Evolutionary conservation across 2,329 filamentous ascomycete genomes (phyloP).

Genomic region (Orbilia ellipsospora): DNA sequence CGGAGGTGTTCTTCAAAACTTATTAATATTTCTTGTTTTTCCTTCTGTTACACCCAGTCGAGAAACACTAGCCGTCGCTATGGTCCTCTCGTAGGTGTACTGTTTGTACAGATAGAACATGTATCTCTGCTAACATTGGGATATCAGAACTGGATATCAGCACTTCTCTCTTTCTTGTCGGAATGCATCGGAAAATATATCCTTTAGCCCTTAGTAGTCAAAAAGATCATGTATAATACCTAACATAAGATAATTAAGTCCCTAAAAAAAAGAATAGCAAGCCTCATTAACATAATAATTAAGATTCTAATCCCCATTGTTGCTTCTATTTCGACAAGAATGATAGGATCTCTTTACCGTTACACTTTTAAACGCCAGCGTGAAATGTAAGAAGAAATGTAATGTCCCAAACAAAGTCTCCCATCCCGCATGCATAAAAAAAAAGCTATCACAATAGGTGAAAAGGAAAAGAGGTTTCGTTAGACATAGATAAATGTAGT

Average conservation of each 20-base stretch:
- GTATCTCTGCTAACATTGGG: too few relatives aligned
- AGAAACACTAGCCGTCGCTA: too few relatives aligned
- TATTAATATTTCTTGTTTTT: too few relatives aligned
- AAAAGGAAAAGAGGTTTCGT: conserved; percentile 8
- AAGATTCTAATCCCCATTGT: background rate
- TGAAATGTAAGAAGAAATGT: conserved; percentile 12
- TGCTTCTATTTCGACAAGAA: conserved; percentile 35
- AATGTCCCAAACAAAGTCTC: conserved; percentile 12
- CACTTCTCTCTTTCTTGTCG: too few relatives aligned
- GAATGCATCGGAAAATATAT: too few relatives aligned
- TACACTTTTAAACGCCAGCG: conserved; percentile 49
- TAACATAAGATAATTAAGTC: background rate
- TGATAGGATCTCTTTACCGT: conserved; percentile 1
- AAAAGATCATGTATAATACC: background rate
- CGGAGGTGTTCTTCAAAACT: too few relatives aligned
- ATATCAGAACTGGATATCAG: too few relatives aligned
- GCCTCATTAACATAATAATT: conserved; percentile 26
- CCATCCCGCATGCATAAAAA: conserved; percentile 14
- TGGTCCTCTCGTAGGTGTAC: too few relatives aligned
- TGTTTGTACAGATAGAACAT: too few relatives aligned
- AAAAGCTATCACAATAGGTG: too few relatives aligned
- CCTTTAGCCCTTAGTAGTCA: too few relatives aligned
- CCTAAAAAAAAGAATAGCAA: background rate
- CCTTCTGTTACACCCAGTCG: too few relatives aligned
- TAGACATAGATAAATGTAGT: background rate